Evolutionary conservation across 1,284 basidiomycete species (phyloP), one percentile per base, ranked within the genome.

Genomic region (Leccinum olivaceoglutinosum): DNA sequence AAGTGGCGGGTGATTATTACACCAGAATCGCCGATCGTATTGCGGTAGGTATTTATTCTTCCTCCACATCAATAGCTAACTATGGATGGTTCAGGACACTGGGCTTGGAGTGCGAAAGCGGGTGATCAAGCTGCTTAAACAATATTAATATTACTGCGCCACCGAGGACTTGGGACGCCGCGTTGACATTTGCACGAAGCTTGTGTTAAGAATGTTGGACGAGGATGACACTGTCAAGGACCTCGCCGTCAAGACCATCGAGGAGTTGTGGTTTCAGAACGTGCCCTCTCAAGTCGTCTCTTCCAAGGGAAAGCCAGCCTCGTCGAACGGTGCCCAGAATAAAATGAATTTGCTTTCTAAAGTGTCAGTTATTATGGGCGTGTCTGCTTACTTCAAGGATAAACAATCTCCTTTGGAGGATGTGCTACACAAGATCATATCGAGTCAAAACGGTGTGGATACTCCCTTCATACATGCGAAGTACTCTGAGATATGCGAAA

Each of bases 211-310:
- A 29, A 88, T 94, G 78, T 75, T 90, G 54, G 97, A 99, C 70
- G 94, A 97, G 73, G 97, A 99, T 72, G 93, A 95, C 60, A 85
- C 86, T 1, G 90, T 99, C 68, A 95, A 92, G 80, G 94, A 97
- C 62, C 82, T 98, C 9, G 94, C 96, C 0, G 80, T 92, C 67
- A 93, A 93, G 71, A 89, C 92, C 0, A 77, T 98, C 49, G 90
- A 94, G 66, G 94, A 98, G 65, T 78, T 98, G 8, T 94, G 96
- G 90, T 96, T 97, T 72, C 79, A 81, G 36, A 75, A 70, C 11
- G n/a, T 54, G 3, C 29, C 70, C 6, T 64, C 71, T 44, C 70
- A 76, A 21, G 68, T 73, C 2, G 72, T 74, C 8, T 66, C 77
- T 46, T 65, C 73, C 41, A 82, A 81, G 64, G 71, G 75, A 63